phyloP scores from a whole-genome alignment of 257 asterid species.

The Thymus quinquecostatus region DNA sequence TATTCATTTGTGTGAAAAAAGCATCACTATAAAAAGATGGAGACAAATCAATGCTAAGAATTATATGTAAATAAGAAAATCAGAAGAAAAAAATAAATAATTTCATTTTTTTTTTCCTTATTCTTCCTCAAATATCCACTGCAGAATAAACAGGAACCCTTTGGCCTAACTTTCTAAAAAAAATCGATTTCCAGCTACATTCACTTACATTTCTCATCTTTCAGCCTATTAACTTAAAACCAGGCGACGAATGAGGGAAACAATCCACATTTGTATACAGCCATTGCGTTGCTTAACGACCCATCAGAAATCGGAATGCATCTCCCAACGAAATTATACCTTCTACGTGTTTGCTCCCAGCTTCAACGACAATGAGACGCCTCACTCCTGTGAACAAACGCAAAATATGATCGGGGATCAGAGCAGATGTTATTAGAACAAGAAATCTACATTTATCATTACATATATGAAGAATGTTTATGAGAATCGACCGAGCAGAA shows the following conservation, averaged over 20 bases:
- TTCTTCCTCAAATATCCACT: constrained; percentile 25
- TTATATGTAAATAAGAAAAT: constrained; percentile 12
- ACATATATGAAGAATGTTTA: background rate
- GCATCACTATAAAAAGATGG: constrained; percentile 6
- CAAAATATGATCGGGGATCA: background rate
- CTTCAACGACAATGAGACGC: constrained; percentile 82
- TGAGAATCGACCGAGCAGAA: background rate
- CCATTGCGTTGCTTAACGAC: constrained; percentile 36
- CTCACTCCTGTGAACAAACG: constrained; percentile 65
- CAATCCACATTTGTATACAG: constrained; percentile 43
- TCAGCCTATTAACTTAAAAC: constrained; percentile 42
- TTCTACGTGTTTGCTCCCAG: constrained; percentile 95
- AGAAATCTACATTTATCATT: background rate
- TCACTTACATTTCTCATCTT: constrained; percentile 46
- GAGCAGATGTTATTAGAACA: constrained; percentile 5
- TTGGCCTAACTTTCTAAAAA: constrained; percentile 32
- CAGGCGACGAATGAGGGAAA: constrained; percentile 45
- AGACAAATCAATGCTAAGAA: constrained; percentile 21
- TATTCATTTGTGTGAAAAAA: too few relatives aligned
- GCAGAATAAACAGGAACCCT: constrained; percentile 26
- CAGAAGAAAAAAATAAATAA: background rate
- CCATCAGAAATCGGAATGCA: constrained; percentile 78
- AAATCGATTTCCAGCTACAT: constrained; percentile 30
- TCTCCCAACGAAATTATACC: constrained; percentile 82
- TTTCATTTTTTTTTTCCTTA: constrained; percentile 28